Percentiles rank a stretch among this genome's conserved stretches.
Evolutionary conservation across 2,329 filamentous ascomycete genomes (phyloP).

Genomic region (Hypoxylon sp.): DNA sequence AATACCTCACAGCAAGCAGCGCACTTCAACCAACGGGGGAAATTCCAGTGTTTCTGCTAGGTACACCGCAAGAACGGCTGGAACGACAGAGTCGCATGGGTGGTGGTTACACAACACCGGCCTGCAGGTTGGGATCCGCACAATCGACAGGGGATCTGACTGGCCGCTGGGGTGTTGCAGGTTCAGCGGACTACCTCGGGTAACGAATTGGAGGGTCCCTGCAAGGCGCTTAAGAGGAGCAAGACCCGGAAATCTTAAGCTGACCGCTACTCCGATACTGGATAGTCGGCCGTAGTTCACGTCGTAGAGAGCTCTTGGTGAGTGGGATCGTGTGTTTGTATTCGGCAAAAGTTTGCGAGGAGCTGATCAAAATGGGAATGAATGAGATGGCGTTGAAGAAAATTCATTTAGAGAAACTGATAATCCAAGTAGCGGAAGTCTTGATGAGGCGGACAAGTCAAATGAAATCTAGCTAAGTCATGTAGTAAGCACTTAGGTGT

Average conservation of each 20-base stretch:
- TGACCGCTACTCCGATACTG: conserved; percentile 51
- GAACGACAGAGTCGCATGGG: conserved; percentile 39
- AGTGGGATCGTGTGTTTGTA: conserved; percentile 29
- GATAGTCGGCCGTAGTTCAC: conserved; percentile 44
- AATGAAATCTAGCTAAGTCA: conserved; percentile 11
- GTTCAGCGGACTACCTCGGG: conserved; percentile 38
- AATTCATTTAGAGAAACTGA: conserved; percentile 14
- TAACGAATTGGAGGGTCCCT: conserved; percentile 43
- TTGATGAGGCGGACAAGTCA: conserved; percentile 2
- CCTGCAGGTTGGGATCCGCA: conserved; percentile 39
- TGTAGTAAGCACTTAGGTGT: conserved; percentile 34
- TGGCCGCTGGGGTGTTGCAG: conserved; percentile 41
- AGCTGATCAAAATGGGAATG: conserved; percentile 19
- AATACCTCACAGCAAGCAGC: not conserved
- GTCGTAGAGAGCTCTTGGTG: conserved; percentile 36
- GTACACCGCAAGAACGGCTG: conserved; percentile 51
- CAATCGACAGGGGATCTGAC: conserved; percentile 36
- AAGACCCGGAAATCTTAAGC: conserved; percentile 46
- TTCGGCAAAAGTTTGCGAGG: conserved; percentile 35
- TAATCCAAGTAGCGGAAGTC: conserved; percentile 14
- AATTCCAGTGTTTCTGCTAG: conserved; percentile 42
- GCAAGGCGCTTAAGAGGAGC: conserved; percentile 33
- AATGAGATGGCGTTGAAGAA: conserved; percentile 22
- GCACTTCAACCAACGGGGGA: conserved; percentile 30
- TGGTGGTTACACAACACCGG: conserved; percentile 41